phyloP scores from a whole-genome alignment of 106 monocot species.

The Dendrobium chrysotoxum region DNA sequence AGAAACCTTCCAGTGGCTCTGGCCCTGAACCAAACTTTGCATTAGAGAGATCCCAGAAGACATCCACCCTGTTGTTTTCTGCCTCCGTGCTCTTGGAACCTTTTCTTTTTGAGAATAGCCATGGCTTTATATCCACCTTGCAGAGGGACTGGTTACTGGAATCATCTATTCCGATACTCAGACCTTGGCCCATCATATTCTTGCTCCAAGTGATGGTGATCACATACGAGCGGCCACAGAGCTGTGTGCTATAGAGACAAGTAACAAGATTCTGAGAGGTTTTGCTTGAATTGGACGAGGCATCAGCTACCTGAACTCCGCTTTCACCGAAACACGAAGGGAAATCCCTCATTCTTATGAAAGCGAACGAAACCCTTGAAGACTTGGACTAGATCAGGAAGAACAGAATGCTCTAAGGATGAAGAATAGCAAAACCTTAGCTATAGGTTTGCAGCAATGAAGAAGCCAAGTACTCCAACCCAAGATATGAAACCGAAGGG shows the following conservation, averaged over 20 bases:
- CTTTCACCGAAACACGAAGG: conserved; percentile 88
- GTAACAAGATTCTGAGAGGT: conserved; percentile 49
- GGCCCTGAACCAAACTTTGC: conserved; percentile 66
- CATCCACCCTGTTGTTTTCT: conserved; percentile 33
- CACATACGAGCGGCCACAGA: conserved; percentile 18
- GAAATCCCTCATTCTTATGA: conserved; percentile 61
- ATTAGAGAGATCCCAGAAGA: conserved; percentile 78
- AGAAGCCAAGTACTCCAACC: no score
- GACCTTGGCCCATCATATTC: conserved; percentile 59
- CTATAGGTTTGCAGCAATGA: no score
- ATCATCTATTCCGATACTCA: conserved; percentile 52
- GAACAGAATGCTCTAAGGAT: no score
- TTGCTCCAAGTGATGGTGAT: conserved; percentile 73
- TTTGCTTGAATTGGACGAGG: conserved; percentile 31
- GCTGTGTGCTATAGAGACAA: conserved; percentile 50
- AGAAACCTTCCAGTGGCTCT: conserved; percentile 61
- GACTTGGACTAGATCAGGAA: no score
- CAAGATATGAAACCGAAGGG: no score
- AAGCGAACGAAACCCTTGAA: no score
- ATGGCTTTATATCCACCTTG: conserved; percentile 48
- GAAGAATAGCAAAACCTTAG: no score
- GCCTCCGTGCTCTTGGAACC: conserved; percentile 54
- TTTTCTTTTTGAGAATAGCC: conserved; percentile 80
- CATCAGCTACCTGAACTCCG: conserved; percentile 66
- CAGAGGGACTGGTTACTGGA: conserved; percentile 31